These are phyloP conservation scores for Zygoascus flipseniorum DNA, from an alignment of 805 yeast genomes.

Conservation along the genomic window DNA sequence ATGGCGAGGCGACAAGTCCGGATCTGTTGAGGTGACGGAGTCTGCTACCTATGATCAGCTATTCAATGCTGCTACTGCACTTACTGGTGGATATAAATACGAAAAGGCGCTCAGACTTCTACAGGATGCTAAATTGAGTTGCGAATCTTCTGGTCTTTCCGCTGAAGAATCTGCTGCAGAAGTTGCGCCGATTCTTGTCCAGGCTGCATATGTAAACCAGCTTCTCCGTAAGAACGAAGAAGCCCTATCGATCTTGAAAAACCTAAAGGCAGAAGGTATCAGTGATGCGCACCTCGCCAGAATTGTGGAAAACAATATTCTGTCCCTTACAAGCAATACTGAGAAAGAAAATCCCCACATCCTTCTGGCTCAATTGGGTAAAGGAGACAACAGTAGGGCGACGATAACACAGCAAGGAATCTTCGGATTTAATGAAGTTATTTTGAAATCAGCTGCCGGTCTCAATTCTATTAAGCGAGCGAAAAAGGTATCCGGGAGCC, in stretches of 20 bases:
- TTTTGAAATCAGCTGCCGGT: conserved; percentile 33
- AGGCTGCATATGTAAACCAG: conserved; percentile 48
- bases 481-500: conserved; percentile 7
- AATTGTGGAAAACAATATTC: conserved; percentile 13
- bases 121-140: conserved; percentile 37
- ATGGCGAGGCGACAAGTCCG: not conserved
- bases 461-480: conserved; percentile 18
- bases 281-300: conserved; percentile 6
- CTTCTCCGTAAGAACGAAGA: conserved; percentile 30
- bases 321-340: conserved; percentile 5
- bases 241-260: conserved; percentile 32
- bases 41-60: conserved; percentile 43
- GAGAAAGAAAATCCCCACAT: conserved; percentile 14
- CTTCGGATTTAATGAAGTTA: conserved; percentile 34
- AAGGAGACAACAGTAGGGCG: not conserved
- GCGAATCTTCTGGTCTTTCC: conserved; percentile 33
- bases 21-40: not conserved
- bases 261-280: conserved; percentile 21
- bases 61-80: conserved; percentile 51
- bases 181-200: conserved; percentile 48
- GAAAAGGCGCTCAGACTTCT: conserved; percentile 36
- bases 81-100: conserved; percentile 35
- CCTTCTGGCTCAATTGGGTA: conserved; percentile 11
- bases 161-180: conserved; percentile 43
- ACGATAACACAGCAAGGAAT: not conserved